Base-by-base conservation (phyloP, 2,329 filamentous ascomycete genomes). In the Corynespora cassiicola region DNA sequence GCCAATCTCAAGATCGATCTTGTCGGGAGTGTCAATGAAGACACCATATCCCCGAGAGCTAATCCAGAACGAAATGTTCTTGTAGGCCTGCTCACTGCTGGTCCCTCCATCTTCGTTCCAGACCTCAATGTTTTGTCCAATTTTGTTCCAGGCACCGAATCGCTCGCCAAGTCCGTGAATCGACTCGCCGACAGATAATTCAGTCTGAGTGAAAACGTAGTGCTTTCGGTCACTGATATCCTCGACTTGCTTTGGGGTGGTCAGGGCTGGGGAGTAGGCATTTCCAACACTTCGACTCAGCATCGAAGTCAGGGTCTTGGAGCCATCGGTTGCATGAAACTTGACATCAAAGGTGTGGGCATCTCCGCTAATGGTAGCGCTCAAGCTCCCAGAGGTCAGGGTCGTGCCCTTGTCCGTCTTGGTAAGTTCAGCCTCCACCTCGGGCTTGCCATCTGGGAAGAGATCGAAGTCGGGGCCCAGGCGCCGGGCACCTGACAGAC, bases 61-160 rank as follows among this genome's bases (percentile, higher is more conserved):
- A 50, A 87, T 70, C 77, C 81, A 87, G 64, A 87, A 86, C 0
- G 81, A 79, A 2, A 87, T 68, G 57, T 87, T 88, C 70, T 87
- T 88, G 68, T 88, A 88, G 1, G 84, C 83, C 60, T 87, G 84
- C 38, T 87, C 84, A 48, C 79, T 84, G 0, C 79, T 84, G 0
- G 85, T 87, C 7, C 85, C 85, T 5, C 76, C 77, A 46, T 80
- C 77, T 43, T 79, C 77, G 36, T 80, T 80, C 76, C 76, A 80
- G n/a, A 90, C 76, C 39, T 80, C 74, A 7, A 90, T 71, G 9
- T 77, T 75, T 64, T 90, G 86, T 9, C 87, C 87, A 26, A 89
- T 82, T 64, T 88, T 90, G 63, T 87, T 86, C 67, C 87, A 87
- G 6, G 85, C 80, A 0, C 87, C 87, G 58, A 90, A 91, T 10